Evolutionary conservation across 768 basidiomycete genomes (phyloP).

Genomic region (Lactarius tabidus): DNA sequence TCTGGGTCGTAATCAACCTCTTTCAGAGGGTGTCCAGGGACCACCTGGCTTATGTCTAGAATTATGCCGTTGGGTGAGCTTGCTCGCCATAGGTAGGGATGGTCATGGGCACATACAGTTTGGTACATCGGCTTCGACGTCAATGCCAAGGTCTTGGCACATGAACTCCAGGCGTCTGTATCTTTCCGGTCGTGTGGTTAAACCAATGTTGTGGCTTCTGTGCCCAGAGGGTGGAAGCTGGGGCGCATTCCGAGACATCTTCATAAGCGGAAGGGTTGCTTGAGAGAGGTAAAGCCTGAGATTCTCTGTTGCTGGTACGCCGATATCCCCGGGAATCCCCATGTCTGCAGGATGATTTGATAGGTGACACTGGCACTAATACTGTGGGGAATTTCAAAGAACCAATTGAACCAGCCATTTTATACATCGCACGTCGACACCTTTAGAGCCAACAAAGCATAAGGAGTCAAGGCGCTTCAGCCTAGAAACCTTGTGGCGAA

Average conservation of each 20-base stretch:
- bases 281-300: conserved; percentile 21
- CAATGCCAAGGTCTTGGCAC: background rate
- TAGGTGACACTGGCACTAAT: background rate
- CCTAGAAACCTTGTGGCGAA: background rate
- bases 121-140: conserved; percentile 4
- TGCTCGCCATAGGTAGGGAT: background rate
- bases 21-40: conserved; percentile 10
- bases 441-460: background rate
- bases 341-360: background rate
- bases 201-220: conserved; percentile 19
- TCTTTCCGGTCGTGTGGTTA: conserved; percentile 21
- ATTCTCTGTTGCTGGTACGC: conserved; percentile 22
- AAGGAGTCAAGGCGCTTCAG: background rate
- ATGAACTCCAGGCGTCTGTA: conserved; percentile 16
- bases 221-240: conserved; percentile 22
- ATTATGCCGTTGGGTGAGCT: background rate
- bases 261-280: conserved; percentile 22
- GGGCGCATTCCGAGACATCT: conserved; percentile 17
- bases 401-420: background rate
- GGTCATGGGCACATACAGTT: conserved; percentile 4
- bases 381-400: background rate
- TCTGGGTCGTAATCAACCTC: conserved; percentile 7
- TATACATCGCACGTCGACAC: conserved; percentile 2
- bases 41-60: conserved; percentile 5
- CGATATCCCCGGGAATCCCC: conserved; percentile 20